Base-by-base conservation (phyloP, 768 basidiomycete genomes). In the Pleurotus cornucopiae region DNA sequence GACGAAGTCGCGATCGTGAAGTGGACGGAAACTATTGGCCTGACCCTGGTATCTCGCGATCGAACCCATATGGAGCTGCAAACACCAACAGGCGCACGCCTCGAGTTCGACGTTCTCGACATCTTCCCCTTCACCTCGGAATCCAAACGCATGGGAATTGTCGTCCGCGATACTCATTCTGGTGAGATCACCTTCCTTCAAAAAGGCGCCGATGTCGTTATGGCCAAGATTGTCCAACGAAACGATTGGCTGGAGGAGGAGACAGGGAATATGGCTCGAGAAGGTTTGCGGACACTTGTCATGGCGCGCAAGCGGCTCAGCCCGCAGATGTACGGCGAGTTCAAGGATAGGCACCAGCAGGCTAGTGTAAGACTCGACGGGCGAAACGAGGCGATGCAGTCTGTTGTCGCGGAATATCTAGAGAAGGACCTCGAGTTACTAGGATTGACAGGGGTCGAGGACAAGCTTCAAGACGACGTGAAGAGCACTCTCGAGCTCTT, bases 161-260 rank as follows among this genome's bases (percentile, higher is more conserved):
- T 99, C 64, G 89, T 98, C 34, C 86, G 89, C 21, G 95, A 98
- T 55, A 68, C 73, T 0, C 77, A 82, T 34, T 79, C 82, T 0
- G 85, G 88, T 49, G 92, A 95, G 57, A 85, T 95, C 51, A 84
- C 79, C 7, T 99, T 99, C 72, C 73, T 94, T 57, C 93, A 98
- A 66, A 99, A 99, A 67, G 97, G 97, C 21, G 97, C 96, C 0
- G 97, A 99, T 66, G 94, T 95, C n/a, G 92, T 98, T 40, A 98
- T 99, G 97, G 79, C 88, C 21, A 83, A 80, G 64, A 94, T 99
- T 52, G 96, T 98, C 37, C 93, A 92, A 66, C 84, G 89, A 64
- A 98, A 98, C 68, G 97, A 98, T 70, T 98, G 97, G 97, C 77
- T 99, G 1, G 97, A 99, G 64, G 97, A 99, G 67, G 97, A 99